phyloP scores from a whole-genome alignment of 257 asterid genomes.

The Solanum medicagineum region DNA sequence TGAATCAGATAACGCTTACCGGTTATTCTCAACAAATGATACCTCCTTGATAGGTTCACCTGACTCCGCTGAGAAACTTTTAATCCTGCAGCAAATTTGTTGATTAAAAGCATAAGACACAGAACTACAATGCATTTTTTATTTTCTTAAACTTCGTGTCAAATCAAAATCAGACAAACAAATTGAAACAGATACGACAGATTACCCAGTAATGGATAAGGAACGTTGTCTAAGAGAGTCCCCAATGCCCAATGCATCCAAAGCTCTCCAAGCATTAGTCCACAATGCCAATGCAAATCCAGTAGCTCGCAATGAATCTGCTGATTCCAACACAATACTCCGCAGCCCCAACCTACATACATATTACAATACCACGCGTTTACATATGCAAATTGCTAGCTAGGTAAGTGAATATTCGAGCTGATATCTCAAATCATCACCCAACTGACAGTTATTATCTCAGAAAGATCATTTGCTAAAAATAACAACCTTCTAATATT shows the following conservation, averaged over 20 bases:
- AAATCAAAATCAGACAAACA: too few relatives aligned
- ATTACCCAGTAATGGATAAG: conserved; percentile 35
- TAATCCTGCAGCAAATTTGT: conserved; percentile 10
- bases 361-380: too few relatives aligned
- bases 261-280: conserved; percentile 78
- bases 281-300: conserved; percentile 62
- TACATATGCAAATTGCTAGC: too few relatives aligned
- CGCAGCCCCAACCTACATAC: conserved; percentile 45
- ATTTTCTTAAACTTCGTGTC: too few relatives aligned
- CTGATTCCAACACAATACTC: conserved; percentile 63
- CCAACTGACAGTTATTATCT: too few relatives aligned
- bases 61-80: conserved; percentile 24
- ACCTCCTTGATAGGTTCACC: conserved; percentile 9
- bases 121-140: neutral
- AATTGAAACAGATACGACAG: neutral
- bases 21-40: conserved; percentile 5
- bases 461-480: too few relatives aligned
- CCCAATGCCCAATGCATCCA: conserved; percentile 65
- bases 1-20: conserved; percentile 12
- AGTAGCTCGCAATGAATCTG: conserved; percentile 47
- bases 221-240: conserved; percentile 35
- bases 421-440: too few relatives aligned
- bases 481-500: too few relatives aligned
- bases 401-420: too few relatives aligned
- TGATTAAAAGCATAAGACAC: neutral